Base-by-base conservation (phyloP, 257 asterid genomes). In the Rauvolfia tetraphylla region DNA sequence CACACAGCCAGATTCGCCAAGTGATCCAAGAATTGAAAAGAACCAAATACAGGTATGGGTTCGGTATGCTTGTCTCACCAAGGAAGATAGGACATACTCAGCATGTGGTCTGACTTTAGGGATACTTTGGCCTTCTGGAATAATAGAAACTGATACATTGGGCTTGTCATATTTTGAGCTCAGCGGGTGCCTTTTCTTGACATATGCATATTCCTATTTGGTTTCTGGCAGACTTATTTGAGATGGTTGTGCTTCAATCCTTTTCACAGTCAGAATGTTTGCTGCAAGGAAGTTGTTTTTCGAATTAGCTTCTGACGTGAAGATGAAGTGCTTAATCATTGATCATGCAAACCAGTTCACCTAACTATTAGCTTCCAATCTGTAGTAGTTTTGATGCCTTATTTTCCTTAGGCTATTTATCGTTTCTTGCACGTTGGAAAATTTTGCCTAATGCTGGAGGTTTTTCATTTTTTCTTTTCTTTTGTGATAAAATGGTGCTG, bases 1-100 rank as follows among this genome's bases (percentile, higher is more conserved):
- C 99, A 65, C 99, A 95, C 86, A 95, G 99, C 82, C 99, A 95
- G 87, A 89, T 95, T 83, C 88, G 88, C 59, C 99, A 95, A 88
- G 99, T 92, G 84, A 89, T 95, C 77, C 91, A 91, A 84, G 99
- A 95, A 88, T 77, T 92, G 82, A 95, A 89, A 84, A 90, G 99
- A 83, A 88, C 96, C 83, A 87, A 83, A 81, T 95, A 95, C 86
- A 95, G 99, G 99, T 95, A 76, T 83, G 89, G 79, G 29, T 80
- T 77, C 74, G 51, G 62, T 78, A 71, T 53, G 71, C 68, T 67
- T 81, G 41, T 62, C 42, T 62, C 23, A 14, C 12, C 14, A 17
- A 53, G 25, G 68, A 62, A 63, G 70, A 65, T 65, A 46, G 70
- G 46, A 65, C 27, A 33, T 20, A 18, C 27, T 25, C 17, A 14